These are phyloP conservation scores for Salix viminalis DNA, from an alignment of 345 rosid genomes.

Conservation along the genomic window DNA sequence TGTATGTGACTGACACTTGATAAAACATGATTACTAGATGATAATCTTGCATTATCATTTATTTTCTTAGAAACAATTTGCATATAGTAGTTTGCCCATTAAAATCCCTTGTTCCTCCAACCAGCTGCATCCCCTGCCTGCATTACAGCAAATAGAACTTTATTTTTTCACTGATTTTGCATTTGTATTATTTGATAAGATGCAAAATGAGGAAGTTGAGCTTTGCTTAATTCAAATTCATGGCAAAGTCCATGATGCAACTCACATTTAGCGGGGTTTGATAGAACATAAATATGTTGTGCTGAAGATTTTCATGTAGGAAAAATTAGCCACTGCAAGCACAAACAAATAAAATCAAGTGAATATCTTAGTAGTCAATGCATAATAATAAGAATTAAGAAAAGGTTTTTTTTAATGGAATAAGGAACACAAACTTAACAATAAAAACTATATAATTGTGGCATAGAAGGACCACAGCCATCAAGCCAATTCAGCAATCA, in stretches of 20 bases:
- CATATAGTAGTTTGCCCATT: neutral
- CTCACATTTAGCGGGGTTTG: too few relatives aligned
- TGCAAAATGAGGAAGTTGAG: neutral
- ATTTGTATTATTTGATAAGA: neutral
- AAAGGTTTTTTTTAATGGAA: too few relatives aligned
- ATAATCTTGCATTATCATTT: neutral
- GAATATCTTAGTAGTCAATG: too few relatives aligned
- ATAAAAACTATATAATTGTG: too few relatives aligned
- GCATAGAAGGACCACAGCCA: too few relatives aligned
- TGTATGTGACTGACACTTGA: neutral
- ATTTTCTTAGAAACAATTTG: neutral
- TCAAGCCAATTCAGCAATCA: too few relatives aligned
- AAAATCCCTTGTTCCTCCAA: neutral
- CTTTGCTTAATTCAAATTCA: neutral
- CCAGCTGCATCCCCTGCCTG: neutral
- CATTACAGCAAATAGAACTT: neutral
- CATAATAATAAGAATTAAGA: too few relatives aligned
- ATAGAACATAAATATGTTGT: too few relatives aligned
- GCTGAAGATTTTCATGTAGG: too few relatives aligned
- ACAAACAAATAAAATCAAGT: too few relatives aligned
- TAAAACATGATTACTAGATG: neutral
- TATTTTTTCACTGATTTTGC: neutral
- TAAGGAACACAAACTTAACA: too few relatives aligned
- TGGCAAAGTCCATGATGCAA: neutral
- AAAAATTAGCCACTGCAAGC: too few relatives aligned